Conservation (phyloP, 2,329 filamentous ascomycete genomes). For the Nemania serpens region DNA sequence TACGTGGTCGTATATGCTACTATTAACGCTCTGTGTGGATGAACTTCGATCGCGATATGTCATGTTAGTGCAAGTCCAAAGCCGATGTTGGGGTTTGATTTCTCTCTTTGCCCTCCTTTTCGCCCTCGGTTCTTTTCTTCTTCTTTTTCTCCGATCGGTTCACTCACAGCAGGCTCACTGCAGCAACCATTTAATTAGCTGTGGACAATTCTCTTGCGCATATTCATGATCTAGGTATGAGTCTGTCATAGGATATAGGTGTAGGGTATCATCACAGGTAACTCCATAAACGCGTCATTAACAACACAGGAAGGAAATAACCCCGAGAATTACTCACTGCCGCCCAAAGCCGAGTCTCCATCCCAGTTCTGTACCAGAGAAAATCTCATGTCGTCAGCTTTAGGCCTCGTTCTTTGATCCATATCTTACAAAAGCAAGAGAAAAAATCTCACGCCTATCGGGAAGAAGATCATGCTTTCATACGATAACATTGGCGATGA, state of each 20-base stretch:
- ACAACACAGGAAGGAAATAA: not conserved
- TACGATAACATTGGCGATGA: not conserved
- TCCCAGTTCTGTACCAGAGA: constrained; percentile 30
- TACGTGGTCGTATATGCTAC: constrained; percentile 33
- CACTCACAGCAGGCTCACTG: constrained; percentile 33
- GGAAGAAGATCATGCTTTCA: not conserved
- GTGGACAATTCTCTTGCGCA: not conserved
- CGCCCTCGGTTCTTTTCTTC: too few relatives aligned
- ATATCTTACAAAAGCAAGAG: not conserved
- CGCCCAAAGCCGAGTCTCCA: constrained; percentile 32
- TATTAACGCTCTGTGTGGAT: constrained; percentile 31
- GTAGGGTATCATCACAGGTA: not conserved
- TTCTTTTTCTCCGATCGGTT: not conserved
- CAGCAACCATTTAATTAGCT: not conserved
- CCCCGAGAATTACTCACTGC: constrained; percentile 9
- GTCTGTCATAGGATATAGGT: not conserved
- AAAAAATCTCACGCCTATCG: not conserved
- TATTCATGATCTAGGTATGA: too few relatives aligned
- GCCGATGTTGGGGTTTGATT: not conserved
- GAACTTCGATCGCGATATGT: constrained; percentile 20
- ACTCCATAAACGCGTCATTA: too few relatives aligned
- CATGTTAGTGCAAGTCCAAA: constrained; percentile 1
- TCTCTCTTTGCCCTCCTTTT: too few relatives aligned
- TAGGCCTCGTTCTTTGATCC: not conserved
- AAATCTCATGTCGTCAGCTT: constrained; percentile 1